Conservation (phyloP, 805 yeast species). For the Vanderwaltozyma verrucispora region DNA sequence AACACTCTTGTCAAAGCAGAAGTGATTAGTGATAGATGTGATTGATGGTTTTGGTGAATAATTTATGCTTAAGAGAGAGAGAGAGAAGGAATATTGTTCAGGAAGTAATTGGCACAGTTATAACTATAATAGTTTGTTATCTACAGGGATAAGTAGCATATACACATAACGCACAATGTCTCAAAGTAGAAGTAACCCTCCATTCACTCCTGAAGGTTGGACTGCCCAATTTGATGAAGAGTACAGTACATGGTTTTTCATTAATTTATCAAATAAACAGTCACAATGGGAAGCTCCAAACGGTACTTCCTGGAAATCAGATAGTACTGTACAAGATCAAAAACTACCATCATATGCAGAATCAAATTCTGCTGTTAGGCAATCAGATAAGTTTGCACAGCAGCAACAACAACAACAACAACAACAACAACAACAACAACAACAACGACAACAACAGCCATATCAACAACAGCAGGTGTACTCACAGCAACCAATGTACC, state of each 20-base stretch:
- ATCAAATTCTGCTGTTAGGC: constrained; percentile 31
- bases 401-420: constrained; percentile 5
- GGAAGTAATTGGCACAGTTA: too few relatives aligned
- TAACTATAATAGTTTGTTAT: too few relatives aligned
- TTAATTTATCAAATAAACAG: constrained; percentile 55
- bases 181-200: constrained; percentile 31
- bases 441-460: constrained; percentile 13
- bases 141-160: too few relatives aligned
- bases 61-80: too few relatives aligned
- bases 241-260: constrained; percentile 70
- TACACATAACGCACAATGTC: too few relatives aligned
- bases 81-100: too few relatives aligned
- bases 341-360: constrained; percentile 11
- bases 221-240: constrained; percentile 61
- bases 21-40: too few relatives aligned
- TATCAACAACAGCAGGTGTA: constrained; percentile 16
- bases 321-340: background rate
- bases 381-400: constrained; percentile 7
- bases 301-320: constrained; percentile 36
- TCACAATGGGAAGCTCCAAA: constrained; percentile 89
- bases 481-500: constrained; percentile 11
- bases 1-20: too few relatives aligned
- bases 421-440: constrained; percentile 11
- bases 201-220: constrained; percentile 61
- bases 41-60: too few relatives aligned